Evolutionary conservation across 2,329 filamentous ascomycete genomes (phyloP), one percentile per base, ranked within the genome.

Genomic region (Phoma sp.): DNA sequence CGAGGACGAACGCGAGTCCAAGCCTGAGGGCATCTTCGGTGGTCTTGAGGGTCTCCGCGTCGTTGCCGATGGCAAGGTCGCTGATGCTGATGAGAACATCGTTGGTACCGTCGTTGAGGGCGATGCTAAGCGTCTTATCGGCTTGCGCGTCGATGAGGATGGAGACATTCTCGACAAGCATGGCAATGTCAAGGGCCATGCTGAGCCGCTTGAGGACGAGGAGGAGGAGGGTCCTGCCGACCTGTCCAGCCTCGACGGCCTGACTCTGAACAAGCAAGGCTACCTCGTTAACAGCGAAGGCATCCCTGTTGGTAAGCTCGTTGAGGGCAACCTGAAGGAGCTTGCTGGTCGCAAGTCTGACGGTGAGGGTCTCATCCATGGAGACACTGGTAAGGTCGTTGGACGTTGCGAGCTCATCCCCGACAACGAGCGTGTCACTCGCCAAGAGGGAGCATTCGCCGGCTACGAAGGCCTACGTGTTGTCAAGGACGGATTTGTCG

Each of bases 401-500:
- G 83, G 83, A 36, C 80, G 80, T 38, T 83, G 82, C 56, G 82
- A 85, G 64, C 76, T 85, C 25, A 84, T 86, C 33, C 83, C 83
- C 7, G 78, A 83, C 46, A 78, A 81, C 48, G 81, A 86, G 70
- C 81, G 81, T 38, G 82, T 84, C 57, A 77, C 75, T 54, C 80
- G 80, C 59, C 75, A 81, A 17, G 87, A 90, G 59, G 88, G 87
- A 0, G 86, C 87, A 12, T 91, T 91, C 68, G 83, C 86, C 12
- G 87, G 88, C 63, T 83, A 88, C 18, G 77, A 82, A 34, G 86
- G 85, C 42, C 84, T 86, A 57, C 87, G 83, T 5, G 85, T 91
- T 26, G 81, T 81, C 72, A 89, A 88, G 74, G 87, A 89, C 33
- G 88, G 88, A 46, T 88, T 85, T 56, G 80, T 91, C 33, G 82